phyloP scores from a whole-genome alignment of 768 basidiomycete genomes.

The Lactarius quietus region DNA sequence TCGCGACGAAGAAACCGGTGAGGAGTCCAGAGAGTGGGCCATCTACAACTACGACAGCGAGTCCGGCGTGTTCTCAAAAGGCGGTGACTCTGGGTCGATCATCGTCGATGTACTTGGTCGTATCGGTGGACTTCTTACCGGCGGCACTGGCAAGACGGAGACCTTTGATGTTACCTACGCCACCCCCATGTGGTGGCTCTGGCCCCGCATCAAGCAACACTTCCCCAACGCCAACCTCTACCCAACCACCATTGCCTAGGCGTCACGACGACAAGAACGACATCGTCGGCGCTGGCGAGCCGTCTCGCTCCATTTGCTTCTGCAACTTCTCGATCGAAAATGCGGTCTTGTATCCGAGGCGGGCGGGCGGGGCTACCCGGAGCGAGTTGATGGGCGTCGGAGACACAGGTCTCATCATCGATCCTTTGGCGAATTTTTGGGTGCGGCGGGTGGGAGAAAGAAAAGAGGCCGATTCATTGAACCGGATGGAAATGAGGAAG shows the following conservation, averaged over 20 bases:
- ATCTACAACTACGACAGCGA: slow-evolving; percentile 27
- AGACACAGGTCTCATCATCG: too few relatives aligned
- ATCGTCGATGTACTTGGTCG: slow-evolving; percentile 27
- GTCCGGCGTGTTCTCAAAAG: slow-evolving; percentile 29
- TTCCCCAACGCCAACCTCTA: slow-evolving; percentile 14
- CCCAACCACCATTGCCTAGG: background rate
- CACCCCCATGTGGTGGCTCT: slow-evolving; percentile 23
- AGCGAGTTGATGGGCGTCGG: too few relatives aligned
- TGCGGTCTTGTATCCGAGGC: too few relatives aligned
- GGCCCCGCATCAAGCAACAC: background rate
- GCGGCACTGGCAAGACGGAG: slow-evolving; percentile 26
- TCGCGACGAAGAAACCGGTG: background rate
- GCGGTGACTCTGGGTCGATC: slow-evolving; percentile 34
- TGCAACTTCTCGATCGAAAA: too few relatives aligned
- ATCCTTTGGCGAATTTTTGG: too few relatives aligned
- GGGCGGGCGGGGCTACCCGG: too few relatives aligned
- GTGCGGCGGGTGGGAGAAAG: too few relatives aligned
- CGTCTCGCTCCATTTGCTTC: too few relatives aligned
- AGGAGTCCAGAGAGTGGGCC: slow-evolving; percentile 24
- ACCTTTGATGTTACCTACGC: slow-evolving; percentile 31
- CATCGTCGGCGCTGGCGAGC: too few relatives aligned
- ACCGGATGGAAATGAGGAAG: too few relatives aligned
- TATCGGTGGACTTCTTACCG: slow-evolving; percentile 31
- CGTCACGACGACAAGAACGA: too few relatives aligned
- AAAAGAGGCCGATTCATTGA: too few relatives aligned